These are phyloP conservation scores for Aspergillus flavus DNA, from an alignment of 2,329 filamentous ascomycete species.

Conservation along the genomic window DNA sequence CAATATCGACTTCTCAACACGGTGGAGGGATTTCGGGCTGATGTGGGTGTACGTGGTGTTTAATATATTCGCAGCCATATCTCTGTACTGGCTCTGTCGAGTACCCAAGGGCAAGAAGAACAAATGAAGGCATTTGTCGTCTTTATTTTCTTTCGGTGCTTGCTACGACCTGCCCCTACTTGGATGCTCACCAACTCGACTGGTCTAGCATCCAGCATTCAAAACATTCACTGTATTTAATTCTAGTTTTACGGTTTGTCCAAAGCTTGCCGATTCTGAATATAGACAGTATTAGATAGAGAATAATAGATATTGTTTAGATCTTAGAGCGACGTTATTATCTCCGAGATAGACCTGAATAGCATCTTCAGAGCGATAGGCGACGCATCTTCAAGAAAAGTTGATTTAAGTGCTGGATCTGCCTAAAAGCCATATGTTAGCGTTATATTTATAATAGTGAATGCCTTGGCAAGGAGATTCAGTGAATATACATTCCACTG, in stretches of 20 bases:
- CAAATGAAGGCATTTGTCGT: not conserved
- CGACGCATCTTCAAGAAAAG: too few relatives aligned
- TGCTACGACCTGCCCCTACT: not conserved
- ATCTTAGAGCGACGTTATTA: not conserved
- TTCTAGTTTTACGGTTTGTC: not conserved
- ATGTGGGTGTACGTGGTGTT: constrained; percentile 1
- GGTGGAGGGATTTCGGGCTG: not conserved
- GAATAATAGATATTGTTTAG: not conserved
- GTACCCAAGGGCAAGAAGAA: not conserved
- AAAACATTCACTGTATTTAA: not conserved
- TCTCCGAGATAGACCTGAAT: not conserved
- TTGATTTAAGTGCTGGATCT: too few relatives aligned
- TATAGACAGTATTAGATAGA: not conserved
- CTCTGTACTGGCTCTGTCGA: not conserved
- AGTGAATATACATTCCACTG: too few relatives aligned
- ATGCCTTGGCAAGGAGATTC: too few relatives aligned
- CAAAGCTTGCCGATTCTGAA: not conserved
- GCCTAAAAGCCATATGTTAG: too few relatives aligned
- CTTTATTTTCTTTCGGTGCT: not conserved
- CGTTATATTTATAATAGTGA: too few relatives aligned
- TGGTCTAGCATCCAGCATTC: not conserved
- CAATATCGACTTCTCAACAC: not conserved
- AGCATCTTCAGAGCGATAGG: too few relatives aligned
- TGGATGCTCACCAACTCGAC: not conserved
- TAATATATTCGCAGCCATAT: not conserved